A percentile compares a stretch with the other conserved stretches of the same genome.
Conservation (phyloP, 164 flowering plant species). For the Chloranthus sessilifolius region DNA sequence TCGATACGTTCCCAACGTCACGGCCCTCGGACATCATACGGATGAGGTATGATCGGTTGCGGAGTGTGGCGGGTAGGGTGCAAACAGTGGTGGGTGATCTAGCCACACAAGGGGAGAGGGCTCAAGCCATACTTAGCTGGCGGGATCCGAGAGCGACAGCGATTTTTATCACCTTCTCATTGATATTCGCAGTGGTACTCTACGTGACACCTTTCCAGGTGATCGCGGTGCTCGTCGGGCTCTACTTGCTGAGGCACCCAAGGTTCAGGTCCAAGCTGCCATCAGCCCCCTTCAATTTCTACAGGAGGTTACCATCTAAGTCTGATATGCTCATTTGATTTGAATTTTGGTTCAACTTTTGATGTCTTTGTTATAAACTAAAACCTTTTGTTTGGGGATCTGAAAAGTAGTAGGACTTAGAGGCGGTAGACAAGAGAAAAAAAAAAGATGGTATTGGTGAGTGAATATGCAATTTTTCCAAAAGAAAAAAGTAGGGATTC, state of each 20-base stretch:
- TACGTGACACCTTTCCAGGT: constrained; percentile 77
- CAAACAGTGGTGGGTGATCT: constrained; percentile 79
- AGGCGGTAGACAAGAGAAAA: too few species aligned
- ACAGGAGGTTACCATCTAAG: constrained; percentile 67
- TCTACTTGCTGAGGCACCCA: constrained; percentile 75
- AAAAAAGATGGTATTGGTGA: too few species aligned
- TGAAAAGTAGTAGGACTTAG: too few species aligned
- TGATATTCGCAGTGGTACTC: constrained; percentile 51
- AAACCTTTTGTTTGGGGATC: too few species aligned
- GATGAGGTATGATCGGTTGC: constrained; percentile 67
- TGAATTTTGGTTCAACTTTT: too few species aligned
- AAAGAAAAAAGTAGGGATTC: too few species aligned
- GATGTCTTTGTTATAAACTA: too few species aligned
- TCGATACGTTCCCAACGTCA: constrained; percentile 64
- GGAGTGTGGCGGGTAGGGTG: constrained; percentile 61
- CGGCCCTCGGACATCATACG: constrained; percentile 47
- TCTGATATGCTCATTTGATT: constrained; percentile 63
- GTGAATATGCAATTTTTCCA: too few species aligned
- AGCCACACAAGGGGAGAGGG: constrained; percentile 79
- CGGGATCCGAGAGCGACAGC: constrained; percentile 80
- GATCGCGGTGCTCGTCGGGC: constrained; percentile 48
- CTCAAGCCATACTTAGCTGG: constrained; percentile 67
- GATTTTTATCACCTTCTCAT: constrained; percentile 53
- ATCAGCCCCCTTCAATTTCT: constrained; percentile 74
- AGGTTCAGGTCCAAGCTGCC: constrained; percentile 71